Conservation (phyloP, 139 green algal genomes). For the Coccomyxa sp. region DNA sequence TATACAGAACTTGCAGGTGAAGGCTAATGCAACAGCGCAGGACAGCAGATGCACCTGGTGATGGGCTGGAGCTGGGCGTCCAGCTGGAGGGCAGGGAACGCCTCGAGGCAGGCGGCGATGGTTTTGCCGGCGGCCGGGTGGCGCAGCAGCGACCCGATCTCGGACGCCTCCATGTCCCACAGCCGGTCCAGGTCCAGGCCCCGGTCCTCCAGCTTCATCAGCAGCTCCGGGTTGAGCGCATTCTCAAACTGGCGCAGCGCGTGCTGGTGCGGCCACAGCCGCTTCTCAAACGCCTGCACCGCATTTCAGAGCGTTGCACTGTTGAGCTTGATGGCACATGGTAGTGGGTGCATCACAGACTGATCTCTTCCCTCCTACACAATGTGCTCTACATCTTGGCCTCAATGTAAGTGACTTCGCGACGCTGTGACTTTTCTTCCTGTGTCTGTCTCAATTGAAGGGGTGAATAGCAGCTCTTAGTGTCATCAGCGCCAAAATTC, state of each 20-base stretch:
- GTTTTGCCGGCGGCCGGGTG: conserved; percentile 65
- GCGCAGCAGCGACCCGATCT: conserved; percentile 80
- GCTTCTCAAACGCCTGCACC: conserved; percentile 66
- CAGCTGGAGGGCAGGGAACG: conserved; percentile 79
- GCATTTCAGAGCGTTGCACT: background rate
- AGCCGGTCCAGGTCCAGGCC: conserved; percentile 69
- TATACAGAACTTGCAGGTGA: too few relatives aligned
- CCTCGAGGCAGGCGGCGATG: conserved; percentile 46
- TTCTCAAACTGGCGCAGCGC: conserved; percentile 83
- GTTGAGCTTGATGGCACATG: too few relatives aligned
- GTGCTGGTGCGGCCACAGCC: conserved; percentile 87
- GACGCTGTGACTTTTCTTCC: too few relatives aligned
- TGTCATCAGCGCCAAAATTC: too few relatives aligned
- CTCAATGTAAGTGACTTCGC: too few relatives aligned
- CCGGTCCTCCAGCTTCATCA: conserved; percentile 86
- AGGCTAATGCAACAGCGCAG: background rate
- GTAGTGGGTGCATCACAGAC: too few relatives aligned
- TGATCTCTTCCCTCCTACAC: too few relatives aligned
- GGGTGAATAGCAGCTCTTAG: too few relatives aligned
- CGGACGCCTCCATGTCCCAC: conserved; percentile 73
- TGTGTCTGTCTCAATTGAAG: background rate
- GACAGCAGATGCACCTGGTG: conserved; percentile 50
- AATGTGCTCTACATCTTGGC: background rate
- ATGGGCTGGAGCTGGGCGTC: conserved; percentile 84
- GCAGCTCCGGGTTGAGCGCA: conserved; percentile 62